These are phyloP conservation scores for Umbelopsis isabellina DNA, from an alignment of 192 early-diverging fungal genomes.

Conservation along the genomic window DNA sequence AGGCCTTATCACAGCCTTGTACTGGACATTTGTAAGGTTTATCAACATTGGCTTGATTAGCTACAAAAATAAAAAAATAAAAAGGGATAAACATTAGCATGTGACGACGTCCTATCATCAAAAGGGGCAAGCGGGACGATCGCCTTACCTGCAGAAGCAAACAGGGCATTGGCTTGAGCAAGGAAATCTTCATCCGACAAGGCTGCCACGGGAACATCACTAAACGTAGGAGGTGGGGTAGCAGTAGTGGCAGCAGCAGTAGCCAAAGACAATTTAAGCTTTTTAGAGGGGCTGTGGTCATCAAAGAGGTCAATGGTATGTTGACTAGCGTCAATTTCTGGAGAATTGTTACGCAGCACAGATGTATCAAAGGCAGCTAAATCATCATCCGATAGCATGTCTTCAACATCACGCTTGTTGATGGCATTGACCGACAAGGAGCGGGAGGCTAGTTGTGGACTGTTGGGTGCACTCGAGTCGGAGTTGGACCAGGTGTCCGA, in stretches of 20 bases:
- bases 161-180: slow-evolving; percentile 42
- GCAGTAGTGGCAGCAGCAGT: not conserved
- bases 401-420: slow-evolving; percentile 10
- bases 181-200: slow-evolving; percentile 47
- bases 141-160: slow-evolving; percentile 36
- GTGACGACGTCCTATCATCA: not conserved
- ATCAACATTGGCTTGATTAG: slow-evolving; percentile 47
- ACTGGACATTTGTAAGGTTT: slow-evolving; percentile 92
- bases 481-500: slow-evolving; percentile 36
- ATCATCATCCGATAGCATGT: slow-evolving; percentile 1
- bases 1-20: slow-evolving; percentile 88
- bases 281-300: not conserved
- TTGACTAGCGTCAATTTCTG: too few relatives aligned
- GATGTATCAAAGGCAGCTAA: slow-evolving; percentile 12
- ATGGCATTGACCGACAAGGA: not conserved
- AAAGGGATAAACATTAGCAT: slow-evolving; percentile 14
- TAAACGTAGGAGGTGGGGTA: slow-evolving; percentile 2
- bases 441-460: not conserved
- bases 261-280: slow-evolving; percentile 35
- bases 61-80: slow-evolving; percentile 13
- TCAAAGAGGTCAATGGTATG: too few relatives aligned
- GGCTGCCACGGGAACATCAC: slow-evolving; percentile 25
- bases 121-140: not conserved
- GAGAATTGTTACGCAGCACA: slow-evolving; percentile 4
- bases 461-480: slow-evolving; percentile 19